A percentile compares a stretch with the other conserved stretches of the same genome.
Conservation (phyloP, 1,284 basidiomycete genomes). For the Anthracocystis setariae region DNA sequence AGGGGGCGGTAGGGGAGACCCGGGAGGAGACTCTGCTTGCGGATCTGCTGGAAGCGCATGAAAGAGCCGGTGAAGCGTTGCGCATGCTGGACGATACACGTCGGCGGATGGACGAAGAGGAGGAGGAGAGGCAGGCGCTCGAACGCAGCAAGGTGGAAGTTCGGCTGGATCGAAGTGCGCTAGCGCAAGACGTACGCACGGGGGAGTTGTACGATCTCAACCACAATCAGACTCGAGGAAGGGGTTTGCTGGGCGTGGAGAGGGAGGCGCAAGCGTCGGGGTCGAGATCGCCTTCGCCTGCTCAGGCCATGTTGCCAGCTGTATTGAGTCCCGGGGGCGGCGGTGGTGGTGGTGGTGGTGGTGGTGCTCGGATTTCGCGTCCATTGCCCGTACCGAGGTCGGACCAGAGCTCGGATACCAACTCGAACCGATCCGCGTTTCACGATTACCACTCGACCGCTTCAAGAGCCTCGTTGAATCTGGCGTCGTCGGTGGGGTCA, state of each 20-base stretch:
- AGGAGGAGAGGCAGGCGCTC: slow-evolving; percentile 44
- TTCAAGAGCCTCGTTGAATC: not conserved
- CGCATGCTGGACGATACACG: slow-evolving; percentile 44
- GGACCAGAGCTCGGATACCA: slow-evolving; percentile 27
- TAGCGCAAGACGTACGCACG: slow-evolving; percentile 32
- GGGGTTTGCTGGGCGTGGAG: slow-evolving; percentile 9
- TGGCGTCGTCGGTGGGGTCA: not conserved
- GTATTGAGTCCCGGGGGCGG: not conserved
- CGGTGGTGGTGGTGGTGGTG: too few relatives aligned
- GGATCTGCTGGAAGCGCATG: slow-evolving; percentile 55
- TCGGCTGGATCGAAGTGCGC: slow-evolving; percentile 43
- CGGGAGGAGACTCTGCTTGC: slow-evolving; percentile 50
- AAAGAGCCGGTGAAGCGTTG: slow-evolving; percentile 31
- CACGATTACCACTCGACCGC: slow-evolving; percentile 1
- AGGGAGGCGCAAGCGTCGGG: slow-evolving; percentile 12
- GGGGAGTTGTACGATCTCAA: slow-evolving; percentile 39
- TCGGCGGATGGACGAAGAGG: slow-evolving; percentile 37
- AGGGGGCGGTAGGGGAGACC: slow-evolving; percentile 17
- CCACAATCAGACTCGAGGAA: not conserved
- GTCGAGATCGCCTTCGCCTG: slow-evolving; percentile 5
- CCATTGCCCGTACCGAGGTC: slow-evolving; percentile 31
- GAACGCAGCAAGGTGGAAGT: slow-evolving; percentile 52
- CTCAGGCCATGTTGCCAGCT: not conserved
- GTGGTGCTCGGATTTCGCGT: slow-evolving; percentile 11
- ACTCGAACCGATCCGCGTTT: slow-evolving; percentile 16